phyloP scores from a whole-genome alignment of 2,329 filamentous ascomycete genomes.

The Penicillium sp. region DNA sequence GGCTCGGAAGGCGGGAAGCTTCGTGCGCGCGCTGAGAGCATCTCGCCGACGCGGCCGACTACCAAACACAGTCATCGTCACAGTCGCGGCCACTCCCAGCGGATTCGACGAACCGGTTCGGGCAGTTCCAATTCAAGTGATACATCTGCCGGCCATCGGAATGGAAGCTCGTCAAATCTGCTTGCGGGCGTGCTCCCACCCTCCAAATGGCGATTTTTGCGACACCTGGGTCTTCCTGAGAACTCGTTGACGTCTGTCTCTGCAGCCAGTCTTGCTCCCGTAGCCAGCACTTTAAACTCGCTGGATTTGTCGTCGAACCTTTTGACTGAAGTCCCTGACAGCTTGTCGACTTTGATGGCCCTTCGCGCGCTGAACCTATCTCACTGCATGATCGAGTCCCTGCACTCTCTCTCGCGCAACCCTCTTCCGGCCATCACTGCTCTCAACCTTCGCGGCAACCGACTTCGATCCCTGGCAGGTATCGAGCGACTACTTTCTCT shows the following conservation, averaged over 20 bases:
- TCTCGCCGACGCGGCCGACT: slow-evolving; percentile 73
- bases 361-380: slow-evolving; percentile 91
- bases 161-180: slow-evolving; percentile 74
- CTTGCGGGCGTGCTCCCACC: slow-evolving; percentile 70
- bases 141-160: slow-evolving; percentile 50
- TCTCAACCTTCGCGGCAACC: slow-evolving; percentile 84
- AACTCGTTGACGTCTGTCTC: slow-evolving; percentile 83
- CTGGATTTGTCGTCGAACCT: slow-evolving; percentile 90
- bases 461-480: slow-evolving; percentile 80
- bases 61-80: slow-evolving; percentile 69
- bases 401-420: slow-evolving; percentile 80
- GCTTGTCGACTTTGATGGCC: slow-evolving; percentile 76
- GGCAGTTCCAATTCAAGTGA: slow-evolving; percentile 85
- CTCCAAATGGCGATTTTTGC: slow-evolving; percentile 91
- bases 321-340: slow-evolving; percentile 92
- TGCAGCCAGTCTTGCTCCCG: slow-evolving; percentile 69
- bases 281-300: slow-evolving; percentile 85
- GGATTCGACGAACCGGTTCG: slow-evolving; percentile 81
- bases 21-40: slow-evolving; percentile 61
- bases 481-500: slow-evolving; percentile 84
- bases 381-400: slow-evolving; percentile 94
- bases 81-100: slow-evolving; percentile 63
- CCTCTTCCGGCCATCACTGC: slow-evolving; percentile 88
- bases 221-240: slow-evolving; percentile 86
- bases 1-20: slow-evolving; percentile 54